Evolutionary conservation across 1,139 yeast genomes (phyloP).

Genomic region (Geotrichum phurueaensis): DNA sequence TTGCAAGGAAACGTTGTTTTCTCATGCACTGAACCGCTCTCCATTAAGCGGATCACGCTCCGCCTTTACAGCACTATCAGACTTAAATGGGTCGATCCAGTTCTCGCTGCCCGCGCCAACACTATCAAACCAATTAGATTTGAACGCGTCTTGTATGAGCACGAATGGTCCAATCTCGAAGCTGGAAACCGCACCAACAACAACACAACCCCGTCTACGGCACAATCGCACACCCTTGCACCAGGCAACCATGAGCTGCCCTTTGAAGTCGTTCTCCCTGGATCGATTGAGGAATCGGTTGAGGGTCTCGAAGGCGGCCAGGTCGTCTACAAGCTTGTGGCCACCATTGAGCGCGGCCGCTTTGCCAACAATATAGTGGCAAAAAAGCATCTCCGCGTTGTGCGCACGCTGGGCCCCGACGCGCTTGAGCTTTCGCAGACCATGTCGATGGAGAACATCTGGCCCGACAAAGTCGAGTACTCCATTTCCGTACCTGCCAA

Average conservation of each 20-base stretch:
- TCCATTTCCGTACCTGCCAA: constrained; percentile 79
- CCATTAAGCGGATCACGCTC: constrained; percentile 57
- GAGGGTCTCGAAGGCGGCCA: constrained; percentile 88
- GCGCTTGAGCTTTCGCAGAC: constrained; percentile 86
- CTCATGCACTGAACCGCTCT: constrained; percentile 68
- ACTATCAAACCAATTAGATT: constrained; percentile 50
- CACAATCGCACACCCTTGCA: constrained; percentile 42
- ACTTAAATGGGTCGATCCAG: constrained; percentile 39
- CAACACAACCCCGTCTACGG: constrained; percentile 6
- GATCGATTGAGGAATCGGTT: constrained; percentile 77
- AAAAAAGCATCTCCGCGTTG: constrained; percentile 68
- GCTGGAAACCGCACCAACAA: constrained; percentile 26
- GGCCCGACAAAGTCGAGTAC: constrained; percentile 94
- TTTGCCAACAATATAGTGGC: constrained; percentile 61
- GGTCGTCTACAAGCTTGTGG: constrained; percentile 70
- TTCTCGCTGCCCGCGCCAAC: constrained; percentile 37
- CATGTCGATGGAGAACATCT: constrained; percentile 87
- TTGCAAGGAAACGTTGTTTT: constrained; percentile 74
- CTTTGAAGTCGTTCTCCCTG: constrained; percentile 78
- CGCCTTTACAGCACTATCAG: constrained; percentile 60
- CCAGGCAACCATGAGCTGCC: constrained; percentile 91
- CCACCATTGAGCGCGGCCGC: constrained; percentile 77
- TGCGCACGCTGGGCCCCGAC: constrained; percentile 83
- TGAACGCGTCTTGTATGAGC: constrained; percentile 65
- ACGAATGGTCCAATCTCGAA: constrained; percentile 68